A percentile compares a stretch with the other conserved stretches of the same genome.
phyloP scores from a whole-genome alignment of 1,284 basidiomycete genomes.

The Blastosporella zonata region DNA sequence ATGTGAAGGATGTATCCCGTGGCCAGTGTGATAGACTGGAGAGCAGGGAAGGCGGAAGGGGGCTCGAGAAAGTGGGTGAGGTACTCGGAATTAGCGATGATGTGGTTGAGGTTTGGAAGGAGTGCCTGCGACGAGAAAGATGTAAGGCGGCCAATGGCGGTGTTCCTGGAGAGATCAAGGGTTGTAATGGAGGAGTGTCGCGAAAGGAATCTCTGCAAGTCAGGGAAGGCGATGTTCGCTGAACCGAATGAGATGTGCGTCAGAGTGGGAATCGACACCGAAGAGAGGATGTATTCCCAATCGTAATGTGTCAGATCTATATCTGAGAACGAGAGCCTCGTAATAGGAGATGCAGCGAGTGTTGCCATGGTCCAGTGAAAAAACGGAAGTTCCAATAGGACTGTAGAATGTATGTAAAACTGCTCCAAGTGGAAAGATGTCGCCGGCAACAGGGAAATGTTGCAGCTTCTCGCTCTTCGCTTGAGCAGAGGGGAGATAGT shows the following conservation, averaged over 20 bases:
- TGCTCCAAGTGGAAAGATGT: slow-evolving; percentile 1
- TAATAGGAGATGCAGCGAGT: slow-evolving; percentile 16
- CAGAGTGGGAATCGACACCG: slow-evolving; percentile 18
- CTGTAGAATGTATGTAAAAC: slow-evolving; percentile 5
- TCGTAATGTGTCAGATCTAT: slow-evolving; percentile 14
- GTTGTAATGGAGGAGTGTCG: slow-evolving; percentile 20
- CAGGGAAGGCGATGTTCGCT: slow-evolving; percentile 20
- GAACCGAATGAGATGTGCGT: slow-evolving; percentile 17
- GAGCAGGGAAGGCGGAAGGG: slow-evolving; percentile 6
- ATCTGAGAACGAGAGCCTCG: slow-evolving; percentile 13
- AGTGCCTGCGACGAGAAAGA: slow-evolving; percentile 6
- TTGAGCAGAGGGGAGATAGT: neutral
- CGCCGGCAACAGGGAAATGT: neutral
- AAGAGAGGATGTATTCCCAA: slow-evolving; percentile 22
- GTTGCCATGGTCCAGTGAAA: slow-evolving; percentile 14
- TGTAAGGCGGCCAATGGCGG: slow-evolving; percentile 12
- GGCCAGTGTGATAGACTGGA: slow-evolving; percentile 5
- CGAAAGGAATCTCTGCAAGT: slow-evolving; percentile 21
- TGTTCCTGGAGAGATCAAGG: slow-evolving; percentile 9
- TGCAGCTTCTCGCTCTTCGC: neutral
- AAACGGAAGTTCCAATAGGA: slow-evolving; percentile 11
- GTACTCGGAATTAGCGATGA: slow-evolving; percentile 17
- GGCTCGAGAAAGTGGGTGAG: slow-evolving; percentile 14
- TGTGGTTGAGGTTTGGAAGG: slow-evolving; percentile 12
- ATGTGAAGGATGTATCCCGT: neutral